Evolutionary conservation across 2,329 filamentous ascomycete species (phyloP).

Genomic region (Lecanicillium sp.): DNA sequence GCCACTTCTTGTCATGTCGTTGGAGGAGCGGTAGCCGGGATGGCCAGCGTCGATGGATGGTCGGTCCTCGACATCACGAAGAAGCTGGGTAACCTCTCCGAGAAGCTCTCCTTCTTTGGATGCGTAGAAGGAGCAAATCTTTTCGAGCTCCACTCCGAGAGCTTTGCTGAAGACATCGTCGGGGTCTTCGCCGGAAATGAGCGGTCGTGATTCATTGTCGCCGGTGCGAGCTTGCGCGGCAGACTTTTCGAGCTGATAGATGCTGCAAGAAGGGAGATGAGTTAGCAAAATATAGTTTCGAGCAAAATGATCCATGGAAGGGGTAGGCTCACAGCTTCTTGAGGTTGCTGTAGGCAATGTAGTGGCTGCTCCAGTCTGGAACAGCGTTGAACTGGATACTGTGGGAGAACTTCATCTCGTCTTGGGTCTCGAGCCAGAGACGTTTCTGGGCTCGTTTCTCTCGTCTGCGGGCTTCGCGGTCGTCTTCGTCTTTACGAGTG

Average conservation of each 20-base stretch:
- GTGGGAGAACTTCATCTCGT: conserved; percentile 99
- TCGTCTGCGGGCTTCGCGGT: conserved; percentile 24
- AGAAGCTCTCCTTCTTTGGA: conserved; percentile 84
- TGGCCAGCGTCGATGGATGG: conserved; percentile 36
- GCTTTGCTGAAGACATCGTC: conserved; percentile 75
- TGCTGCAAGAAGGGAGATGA: conserved; percentile 41
- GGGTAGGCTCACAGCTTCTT: conserved; percentile 76
- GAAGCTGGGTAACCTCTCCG: conserved; percentile 68
- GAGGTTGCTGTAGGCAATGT: conserved; percentile 96
- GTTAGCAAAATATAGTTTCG: background rate
- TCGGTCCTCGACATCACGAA: conserved; percentile 63
- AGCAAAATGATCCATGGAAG: too few species aligned
- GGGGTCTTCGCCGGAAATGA: conserved; percentile 66
- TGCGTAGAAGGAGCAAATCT: conserved; percentile 85
- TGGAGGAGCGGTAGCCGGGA: conserved; percentile 21
- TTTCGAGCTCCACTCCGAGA: conserved; percentile 84
- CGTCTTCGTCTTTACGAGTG: conserved; percentile 19
- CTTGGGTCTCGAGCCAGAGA: conserved; percentile 59
- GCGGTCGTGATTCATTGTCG: conserved; percentile 78
- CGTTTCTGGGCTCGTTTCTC: conserved; percentile 54
- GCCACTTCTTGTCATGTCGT: conserved; percentile 14
- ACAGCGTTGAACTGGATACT: conserved; percentile 99
- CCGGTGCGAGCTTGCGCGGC: conserved; percentile 53
- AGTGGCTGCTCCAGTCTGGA: conserved; percentile 98
- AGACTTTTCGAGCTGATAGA: conserved; percentile 89